Percentiles rank a stretch among this genome's conserved stretches.
phyloP scores from a whole-genome alignment of 139 green algal species.

The Mychonastes homosphaera region DNA sequence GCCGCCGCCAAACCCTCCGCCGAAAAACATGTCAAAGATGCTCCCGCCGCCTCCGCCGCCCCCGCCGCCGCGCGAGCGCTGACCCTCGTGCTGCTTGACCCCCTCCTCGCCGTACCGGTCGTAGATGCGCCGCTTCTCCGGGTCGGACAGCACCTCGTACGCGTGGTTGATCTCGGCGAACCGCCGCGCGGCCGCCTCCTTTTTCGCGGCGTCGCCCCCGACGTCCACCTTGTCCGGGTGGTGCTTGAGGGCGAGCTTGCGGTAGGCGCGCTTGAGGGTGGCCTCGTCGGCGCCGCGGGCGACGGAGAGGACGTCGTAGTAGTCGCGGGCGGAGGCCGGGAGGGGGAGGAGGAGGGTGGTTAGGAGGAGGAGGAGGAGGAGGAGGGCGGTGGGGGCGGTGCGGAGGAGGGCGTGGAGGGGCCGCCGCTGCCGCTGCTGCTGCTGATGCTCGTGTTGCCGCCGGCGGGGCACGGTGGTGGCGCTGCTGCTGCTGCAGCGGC shows the following conservation, averaged over 20 bases:
- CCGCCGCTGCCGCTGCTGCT: no score
- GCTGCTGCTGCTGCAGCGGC: no score
- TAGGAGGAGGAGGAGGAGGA: not conserved
- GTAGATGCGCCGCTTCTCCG: conserved; percentile 90
- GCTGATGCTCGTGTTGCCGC: no score
- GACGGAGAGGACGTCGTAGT: conserved; percentile 85
- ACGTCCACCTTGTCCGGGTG: conserved; percentile 71
- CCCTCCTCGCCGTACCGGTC: conserved; percentile 96
- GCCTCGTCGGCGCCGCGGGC: conserved; percentile 60
- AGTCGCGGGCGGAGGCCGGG: conserved; percentile 38
- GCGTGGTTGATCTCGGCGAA: conserved; percentile 95
- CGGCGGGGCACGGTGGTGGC: no score
- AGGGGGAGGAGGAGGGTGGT: not conserved
- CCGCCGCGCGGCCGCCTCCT: conserved; percentile 76
- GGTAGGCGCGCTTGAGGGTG: conserved; percentile 90
- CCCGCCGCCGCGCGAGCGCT: conserved; percentile 45
- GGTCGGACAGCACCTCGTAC: conserved; percentile 89
- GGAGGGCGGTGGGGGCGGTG: no score
- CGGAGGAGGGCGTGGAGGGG: no score
- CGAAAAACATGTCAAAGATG: conserved; percentile 90
- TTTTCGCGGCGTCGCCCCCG: conserved; percentile 70
- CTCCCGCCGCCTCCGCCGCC: conserved; percentile 35
- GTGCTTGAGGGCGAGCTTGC: conserved; percentile 92
- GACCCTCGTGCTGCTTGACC: conserved; percentile 73
- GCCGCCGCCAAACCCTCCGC: conserved; percentile 39